Evolutionary conservation across 345 rosid genomes (phyloP).

Genomic region (Gossypium mustelinum): DNA sequence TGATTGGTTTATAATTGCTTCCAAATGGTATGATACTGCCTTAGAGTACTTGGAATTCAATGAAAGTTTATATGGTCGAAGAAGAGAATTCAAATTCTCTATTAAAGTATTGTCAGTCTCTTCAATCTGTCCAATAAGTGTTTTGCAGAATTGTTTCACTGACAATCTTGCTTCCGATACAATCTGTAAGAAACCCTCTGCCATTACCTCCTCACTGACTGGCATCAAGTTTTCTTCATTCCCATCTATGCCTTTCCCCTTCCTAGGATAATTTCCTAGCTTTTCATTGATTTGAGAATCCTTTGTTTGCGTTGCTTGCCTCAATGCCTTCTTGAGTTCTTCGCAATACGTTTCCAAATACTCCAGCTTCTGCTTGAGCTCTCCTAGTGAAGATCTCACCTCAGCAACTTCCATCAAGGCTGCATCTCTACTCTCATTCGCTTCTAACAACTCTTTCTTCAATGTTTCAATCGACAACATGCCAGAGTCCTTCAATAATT

Average conservation of each 20-base stretch:
- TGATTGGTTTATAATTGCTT: constrained; percentile 72
- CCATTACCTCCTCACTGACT: constrained; percentile 84
- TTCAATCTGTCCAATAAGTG: constrained; percentile 60
- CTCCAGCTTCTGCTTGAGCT: constrained; percentile 73
- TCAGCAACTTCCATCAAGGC: constrained; percentile 68
- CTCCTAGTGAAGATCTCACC: constrained; percentile 74
- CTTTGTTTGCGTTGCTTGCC: constrained; percentile 49
- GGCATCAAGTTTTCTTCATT: constrained; percentile 49
- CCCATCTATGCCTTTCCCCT: constrained; percentile 36
- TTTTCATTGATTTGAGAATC: constrained; percentile 28
- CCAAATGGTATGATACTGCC: constrained; percentile 68
- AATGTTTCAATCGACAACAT: constrained; percentile 53
- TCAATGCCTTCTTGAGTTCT: constrained; percentile 68
- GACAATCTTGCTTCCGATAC: constrained; percentile 93
- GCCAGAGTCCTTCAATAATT: constrained; percentile 53
- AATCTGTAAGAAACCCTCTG: constrained; percentile 85
- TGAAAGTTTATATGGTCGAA: constrained; percentile 60
- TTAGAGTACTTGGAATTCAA: constrained; percentile 62
- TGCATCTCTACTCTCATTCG: constrained; percentile 64
- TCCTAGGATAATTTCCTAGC: constrained; percentile 19
- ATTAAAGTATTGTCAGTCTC: constrained; percentile 54
- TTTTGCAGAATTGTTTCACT: constrained; percentile 82
- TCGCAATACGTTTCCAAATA: constrained; percentile 79
- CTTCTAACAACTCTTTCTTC: constrained; percentile 74
- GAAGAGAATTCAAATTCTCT: constrained; percentile 56